These are phyloP conservation scores for Thelonectria discophora DNA, from an alignment of 2,329 filamentous ascomycete genomes.

Conservation along the genomic window DNA sequence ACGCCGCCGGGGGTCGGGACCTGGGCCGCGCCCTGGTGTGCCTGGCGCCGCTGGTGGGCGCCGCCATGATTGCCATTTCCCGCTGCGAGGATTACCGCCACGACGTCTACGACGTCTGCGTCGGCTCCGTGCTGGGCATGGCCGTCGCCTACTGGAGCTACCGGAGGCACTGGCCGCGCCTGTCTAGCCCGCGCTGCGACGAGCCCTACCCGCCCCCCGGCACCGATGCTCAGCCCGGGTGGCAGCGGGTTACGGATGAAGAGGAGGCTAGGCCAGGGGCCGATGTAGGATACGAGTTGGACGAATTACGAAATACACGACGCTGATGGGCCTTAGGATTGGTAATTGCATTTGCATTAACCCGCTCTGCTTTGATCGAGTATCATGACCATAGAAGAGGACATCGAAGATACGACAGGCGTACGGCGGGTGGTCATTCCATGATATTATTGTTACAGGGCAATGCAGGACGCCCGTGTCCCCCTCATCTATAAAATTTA, in stretches of 20 bases:
- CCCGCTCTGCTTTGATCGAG: neutral
- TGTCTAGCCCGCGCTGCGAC: slow-evolving; percentile 62
- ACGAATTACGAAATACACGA: slow-evolving; percentile 37
- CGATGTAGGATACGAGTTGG: slow-evolving; percentile 53
- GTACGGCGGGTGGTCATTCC: slow-evolving; percentile 39
- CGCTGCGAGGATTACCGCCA: slow-evolving; percentile 76
- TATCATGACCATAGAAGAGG: slow-evolving; percentile 19
- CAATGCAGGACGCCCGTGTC: slow-evolving; percentile 35
- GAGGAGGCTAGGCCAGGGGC: slow-evolving; percentile 55
- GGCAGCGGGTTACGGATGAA: slow-evolving; percentile 61
- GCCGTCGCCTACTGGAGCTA: slow-evolving; percentile 72
- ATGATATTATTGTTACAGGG: slow-evolving; percentile 46
- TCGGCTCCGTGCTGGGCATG: slow-evolving; percentile 68
- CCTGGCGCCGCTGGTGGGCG: slow-evolving; percentile 67
- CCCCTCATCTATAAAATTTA: slow-evolving; percentile 43
- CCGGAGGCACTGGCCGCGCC: slow-evolving; percentile 67
- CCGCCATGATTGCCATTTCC: slow-evolving; percentile 73
- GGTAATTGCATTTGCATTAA: slow-evolving; percentile 24
- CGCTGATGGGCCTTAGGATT: slow-evolving; percentile 42
- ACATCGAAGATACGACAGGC: slow-evolving; percentile 21
- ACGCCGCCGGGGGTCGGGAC: slow-evolving; percentile 56
- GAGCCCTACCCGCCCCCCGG: slow-evolving; percentile 64
- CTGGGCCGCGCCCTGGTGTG: slow-evolving; percentile 66
- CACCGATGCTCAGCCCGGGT: slow-evolving; percentile 45
- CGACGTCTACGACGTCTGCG: slow-evolving; percentile 74